A percentile compares a stretch with the other conserved stretches of the same genome.
These are phyloP conservation scores for Chimonanthus praecox DNA, from an alignment of 164 flowering plant species.

Conservation along the genomic window DNA sequence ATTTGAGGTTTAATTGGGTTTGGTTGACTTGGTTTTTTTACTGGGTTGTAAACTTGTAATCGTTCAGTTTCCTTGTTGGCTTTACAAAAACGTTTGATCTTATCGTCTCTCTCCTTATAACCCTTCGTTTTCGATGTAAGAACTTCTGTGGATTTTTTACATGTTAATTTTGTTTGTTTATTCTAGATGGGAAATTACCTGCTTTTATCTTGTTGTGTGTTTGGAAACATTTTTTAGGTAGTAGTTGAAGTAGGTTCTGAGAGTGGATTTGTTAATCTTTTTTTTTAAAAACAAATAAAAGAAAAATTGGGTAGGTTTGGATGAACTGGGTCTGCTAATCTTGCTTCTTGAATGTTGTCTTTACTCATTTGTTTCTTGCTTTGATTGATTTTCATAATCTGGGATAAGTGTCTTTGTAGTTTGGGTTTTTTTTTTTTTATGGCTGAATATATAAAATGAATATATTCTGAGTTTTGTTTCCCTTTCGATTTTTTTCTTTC, in stretches of 20 bases:
- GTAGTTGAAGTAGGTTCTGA: conserved; percentile 7
- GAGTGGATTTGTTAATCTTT: background rate
- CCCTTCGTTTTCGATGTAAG: background rate
- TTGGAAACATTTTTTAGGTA: background rate
- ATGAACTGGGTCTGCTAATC: background rate
- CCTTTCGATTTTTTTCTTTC: background rate
- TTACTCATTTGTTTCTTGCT: background rate
- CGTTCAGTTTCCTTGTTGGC: too few species aligned
- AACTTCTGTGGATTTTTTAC: background rate
- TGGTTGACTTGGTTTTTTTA: background rate
- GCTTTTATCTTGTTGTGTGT: background rate
- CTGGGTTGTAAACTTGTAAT: background rate
- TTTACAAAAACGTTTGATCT: too few species aligned
- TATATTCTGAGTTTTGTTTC: too few species aligned
- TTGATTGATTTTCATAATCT: background rate
- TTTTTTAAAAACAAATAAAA: background rate
- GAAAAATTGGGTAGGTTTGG: background rate
- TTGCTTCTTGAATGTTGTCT: too few species aligned
- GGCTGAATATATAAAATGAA: too few species aligned
- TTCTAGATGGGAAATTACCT: background rate
- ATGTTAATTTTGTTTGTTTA: too few species aligned
- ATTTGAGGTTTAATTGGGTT: too few species aligned
- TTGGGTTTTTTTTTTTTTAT: background rate
- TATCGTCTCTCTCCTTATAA: background rate
- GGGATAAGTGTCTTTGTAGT: background rate